Evolutionary conservation across 768 basidiomycete species (phyloP), one percentile per base, ranked within the genome.

Genomic region (Mycena galericulata): DNA sequence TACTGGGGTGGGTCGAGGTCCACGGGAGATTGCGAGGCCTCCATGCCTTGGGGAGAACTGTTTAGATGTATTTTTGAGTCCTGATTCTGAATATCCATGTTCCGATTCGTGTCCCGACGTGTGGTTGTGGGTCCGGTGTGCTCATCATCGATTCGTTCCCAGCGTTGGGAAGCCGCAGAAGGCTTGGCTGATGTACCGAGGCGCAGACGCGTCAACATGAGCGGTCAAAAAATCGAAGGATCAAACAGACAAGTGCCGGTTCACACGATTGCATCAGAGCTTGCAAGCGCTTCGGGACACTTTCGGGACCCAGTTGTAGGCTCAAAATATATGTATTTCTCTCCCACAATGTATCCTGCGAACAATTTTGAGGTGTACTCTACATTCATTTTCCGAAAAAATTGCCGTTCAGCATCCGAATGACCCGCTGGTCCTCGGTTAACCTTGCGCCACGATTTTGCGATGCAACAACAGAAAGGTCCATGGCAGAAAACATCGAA

Each of bases 391-490:
- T 63, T 56, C 66, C 62, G 29, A 64, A 68, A 47, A 71, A 72
- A 36, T 65, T 72, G 9, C 67, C 64, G 72, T 90, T 90, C 58
- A 89, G 75, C 82, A 89, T 86, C 69, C 85, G 85, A 61, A 89
- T 89, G 64, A 90, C 80, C 30, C 89, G 83, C 74, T 89, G 85
- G 73, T 89, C 89, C 78, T 90, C 88, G 47, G 88, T 79, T 67
- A 83, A 74, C 66, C 85, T 82, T 18, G 79, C 73, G 20, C 80
- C 81, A 56, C 79, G 76, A 63, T 59, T 72, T 70, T 62, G 70
- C 74, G 78, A 55, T 77, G 70, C 49, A 75, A 72, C 46, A 73
- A 40, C 62, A 75, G 60, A 68, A 75, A 70, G 27, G 81, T 79
- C 45, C 78, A 74, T 49, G 83, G 76, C 47, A 77, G 73, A 62